phyloP scores from a whole-genome alignment of 768 basidiomycete genomes.

The Chalciporus piperatus region DNA sequence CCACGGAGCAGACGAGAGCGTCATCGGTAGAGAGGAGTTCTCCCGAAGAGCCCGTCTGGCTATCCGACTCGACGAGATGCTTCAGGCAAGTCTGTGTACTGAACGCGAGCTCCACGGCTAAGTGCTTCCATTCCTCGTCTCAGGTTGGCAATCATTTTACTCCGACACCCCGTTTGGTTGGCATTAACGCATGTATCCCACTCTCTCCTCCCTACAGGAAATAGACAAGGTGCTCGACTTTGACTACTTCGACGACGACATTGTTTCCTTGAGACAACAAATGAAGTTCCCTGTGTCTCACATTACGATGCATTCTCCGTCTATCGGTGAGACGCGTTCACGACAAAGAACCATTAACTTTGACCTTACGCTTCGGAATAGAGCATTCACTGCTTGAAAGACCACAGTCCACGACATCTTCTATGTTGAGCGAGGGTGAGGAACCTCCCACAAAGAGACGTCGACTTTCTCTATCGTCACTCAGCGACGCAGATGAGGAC shows the following conservation, averaged over 20 bases:
- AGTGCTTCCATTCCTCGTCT: conserved; percentile 13
- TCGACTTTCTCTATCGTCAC: conserved; percentile 55
- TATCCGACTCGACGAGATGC: conserved; percentile 74
- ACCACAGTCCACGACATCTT: conserved; percentile 35
- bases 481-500: conserved; percentile 39
- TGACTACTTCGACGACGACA: conserved; percentile 66
- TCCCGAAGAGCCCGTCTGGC: conserved; percentile 72
- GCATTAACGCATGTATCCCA: conserved; percentile 12
- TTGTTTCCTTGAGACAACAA: conserved; percentile 66
- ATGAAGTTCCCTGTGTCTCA: conserved; percentile 55
- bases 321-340: conserved; percentile 44
- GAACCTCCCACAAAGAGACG: conserved; percentile 50
- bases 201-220: conserved; percentile 48
- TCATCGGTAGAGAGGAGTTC: conserved; percentile 62
- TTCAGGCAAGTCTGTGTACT: conserved; percentile 52
- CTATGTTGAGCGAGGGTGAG: conserved; percentile 44
- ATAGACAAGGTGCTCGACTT: conserved; percentile 77
- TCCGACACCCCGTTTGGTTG: conserved; percentile 7
- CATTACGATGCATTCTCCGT: conserved; percentile 49
- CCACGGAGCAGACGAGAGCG: conserved; percentile 63
- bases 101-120: conserved; percentile 6
- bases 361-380: conserved; percentile 18
- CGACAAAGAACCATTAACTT: not conserved
- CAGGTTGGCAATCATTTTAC: conserved; percentile 24
- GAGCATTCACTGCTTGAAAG: conserved; percentile 20